Conservation (phyloP, 2,329 filamentous ascomycete species). For the Fusarium sp. region DNA sequence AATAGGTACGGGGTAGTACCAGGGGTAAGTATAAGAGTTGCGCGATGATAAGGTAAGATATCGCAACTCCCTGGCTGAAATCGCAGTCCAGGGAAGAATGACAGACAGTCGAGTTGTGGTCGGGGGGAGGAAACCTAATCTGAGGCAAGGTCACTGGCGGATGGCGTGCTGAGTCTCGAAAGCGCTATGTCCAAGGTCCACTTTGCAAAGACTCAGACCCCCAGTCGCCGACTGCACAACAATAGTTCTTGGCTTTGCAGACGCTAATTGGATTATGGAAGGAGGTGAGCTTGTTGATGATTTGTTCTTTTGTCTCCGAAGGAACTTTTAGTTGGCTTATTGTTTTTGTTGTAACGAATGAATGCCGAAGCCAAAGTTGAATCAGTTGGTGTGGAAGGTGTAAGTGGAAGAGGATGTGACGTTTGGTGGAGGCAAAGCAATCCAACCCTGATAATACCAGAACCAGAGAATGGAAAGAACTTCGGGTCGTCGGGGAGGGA, state of each 20-base stretch:
- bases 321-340: constrained; percentile 9
- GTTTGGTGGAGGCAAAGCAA: constrained; percentile 30
- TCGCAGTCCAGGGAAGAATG: constrained; percentile 39
- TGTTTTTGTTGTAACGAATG: constrained; percentile 8
- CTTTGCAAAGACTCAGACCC: constrained; percentile 33
- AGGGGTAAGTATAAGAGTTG: constrained; percentile 37
- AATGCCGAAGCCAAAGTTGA: constrained; percentile 1
- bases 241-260: constrained; percentile 13
- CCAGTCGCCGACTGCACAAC: constrained; percentile 36
- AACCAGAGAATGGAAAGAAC: constrained; percentile 12
- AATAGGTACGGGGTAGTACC: constrained; percentile 22
- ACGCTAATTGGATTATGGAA: constrained; percentile 32
- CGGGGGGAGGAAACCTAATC: constrained; percentile 23
- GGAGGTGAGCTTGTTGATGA: constrained; percentile 23
- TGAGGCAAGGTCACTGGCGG: constrained; percentile 46
- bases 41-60: constrained; percentile 46
- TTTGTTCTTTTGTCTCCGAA: constrained; percentile 24
- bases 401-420: constrained; percentile 30
- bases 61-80: constrained; percentile 40
- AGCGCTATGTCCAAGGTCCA: constrained; percentile 38
- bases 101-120: constrained; percentile 24
- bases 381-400: constrained; percentile 6
- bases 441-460: not conserved
- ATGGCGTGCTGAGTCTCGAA: constrained; percentile 44
- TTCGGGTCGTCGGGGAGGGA: constrained; percentile 45